These are phyloP conservation scores for Lactarius sp. DNA, from an alignment of 768 basidiomycete genomes.

Conservation along the genomic window DNA sequence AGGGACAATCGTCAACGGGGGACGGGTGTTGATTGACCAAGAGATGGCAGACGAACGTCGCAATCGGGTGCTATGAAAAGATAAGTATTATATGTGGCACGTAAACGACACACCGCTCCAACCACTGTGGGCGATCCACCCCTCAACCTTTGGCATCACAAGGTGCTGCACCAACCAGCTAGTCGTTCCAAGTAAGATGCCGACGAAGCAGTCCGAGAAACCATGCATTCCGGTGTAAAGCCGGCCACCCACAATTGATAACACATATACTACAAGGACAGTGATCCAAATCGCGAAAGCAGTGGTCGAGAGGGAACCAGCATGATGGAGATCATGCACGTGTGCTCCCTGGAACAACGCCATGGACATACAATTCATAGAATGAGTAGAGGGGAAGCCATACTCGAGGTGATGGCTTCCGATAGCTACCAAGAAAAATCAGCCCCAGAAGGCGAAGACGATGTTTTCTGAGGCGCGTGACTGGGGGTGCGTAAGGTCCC, in stretches of 20 bases:
- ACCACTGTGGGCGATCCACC: constrained; percentile 37
- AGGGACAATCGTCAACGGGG: constrained; percentile 95
- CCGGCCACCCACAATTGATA: constrained; percentile 72
- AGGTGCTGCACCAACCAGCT: constrained; percentile 52
- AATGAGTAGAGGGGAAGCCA: constrained; percentile 94
- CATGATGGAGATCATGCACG: constrained; percentile 46
- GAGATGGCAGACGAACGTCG: constrained; percentile 60
- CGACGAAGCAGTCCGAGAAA: constrained; percentile 66
- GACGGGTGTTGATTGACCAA: constrained; percentile 88
- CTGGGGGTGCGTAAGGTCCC: constrained; percentile 85
- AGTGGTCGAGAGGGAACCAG: constrained; percentile 40
- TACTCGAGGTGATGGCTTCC: constrained; percentile 84
- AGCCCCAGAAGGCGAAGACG: not conserved
- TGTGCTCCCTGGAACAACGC: constrained; percentile 72
- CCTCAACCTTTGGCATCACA: constrained; percentile 38
- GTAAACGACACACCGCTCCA: constrained; percentile 34
- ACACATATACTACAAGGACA: constrained; percentile 52
- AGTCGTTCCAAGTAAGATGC: constrained; percentile 56
- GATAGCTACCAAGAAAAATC: constrained; percentile 44
- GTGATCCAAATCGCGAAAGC: constrained; percentile 39
- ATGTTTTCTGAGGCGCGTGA: constrained; percentile 66
- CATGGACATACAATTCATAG: constrained; percentile 86
- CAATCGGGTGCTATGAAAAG: constrained; percentile 46
- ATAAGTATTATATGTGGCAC: constrained; percentile 10
- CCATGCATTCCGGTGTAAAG: constrained; percentile 91